Percentiles rank a stretch among this genome's conserved stretches.
These are phyloP conservation scores for Zymoseptoria passerinii DNA, from an alignment of 2,329 filamentous ascomycete genomes.

Conservation along the genomic window DNA sequence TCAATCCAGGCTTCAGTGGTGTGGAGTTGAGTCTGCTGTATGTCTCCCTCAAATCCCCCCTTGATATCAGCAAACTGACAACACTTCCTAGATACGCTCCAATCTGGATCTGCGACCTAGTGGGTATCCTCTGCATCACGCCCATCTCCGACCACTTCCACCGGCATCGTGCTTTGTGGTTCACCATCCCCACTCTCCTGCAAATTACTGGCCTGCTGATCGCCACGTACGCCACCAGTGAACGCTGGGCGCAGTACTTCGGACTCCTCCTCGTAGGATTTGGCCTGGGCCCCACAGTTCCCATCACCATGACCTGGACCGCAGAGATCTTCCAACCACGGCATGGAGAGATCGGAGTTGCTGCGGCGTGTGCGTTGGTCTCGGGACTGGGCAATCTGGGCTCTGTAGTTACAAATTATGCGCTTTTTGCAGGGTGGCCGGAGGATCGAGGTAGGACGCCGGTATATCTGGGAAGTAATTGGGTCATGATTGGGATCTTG, in stretches of 20 bases:
- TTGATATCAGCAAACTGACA: background rate
- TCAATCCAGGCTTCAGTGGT: slow-evolving; percentile 63
- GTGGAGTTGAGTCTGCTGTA: slow-evolving; percentile 74
- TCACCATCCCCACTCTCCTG: slow-evolving; percentile 64
- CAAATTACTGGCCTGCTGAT: slow-evolving; percentile 76
- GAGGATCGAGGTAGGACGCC: slow-evolving; percentile 53
- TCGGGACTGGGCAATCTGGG: slow-evolving; percentile 82
- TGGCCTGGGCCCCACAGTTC: slow-evolving; percentile 80
- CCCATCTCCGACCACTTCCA: slow-evolving; percentile 84
- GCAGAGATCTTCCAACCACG: slow-evolving; percentile 82
- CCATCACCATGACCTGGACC: slow-evolving; percentile 91
- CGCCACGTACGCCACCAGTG: slow-evolving; percentile 63
- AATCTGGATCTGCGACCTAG: slow-evolving; percentile 64
- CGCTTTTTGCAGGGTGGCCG: slow-evolving; percentile 79
- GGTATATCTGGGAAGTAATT: slow-evolving; percentile 51
- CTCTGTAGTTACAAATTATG: slow-evolving; percentile 80
- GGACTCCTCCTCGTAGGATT: slow-evolving; percentile 87
- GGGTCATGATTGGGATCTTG: slow-evolving; percentile 81
- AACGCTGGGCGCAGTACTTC: slow-evolving; percentile 74
- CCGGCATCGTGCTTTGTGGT: slow-evolving; percentile 69
- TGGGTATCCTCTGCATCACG: slow-evolving; percentile 76
- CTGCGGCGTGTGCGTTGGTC: slow-evolving; percentile 74
- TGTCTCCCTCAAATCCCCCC: slow-evolving; percentile 47
- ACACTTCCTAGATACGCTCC: background rate
- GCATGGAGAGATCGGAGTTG: slow-evolving; percentile 84